A percentile compares a stretch with the other conserved stretches of the same genome.
Conservation (phyloP, 768 basidiomycete species). For the Pisolithus marmoratus region DNA sequence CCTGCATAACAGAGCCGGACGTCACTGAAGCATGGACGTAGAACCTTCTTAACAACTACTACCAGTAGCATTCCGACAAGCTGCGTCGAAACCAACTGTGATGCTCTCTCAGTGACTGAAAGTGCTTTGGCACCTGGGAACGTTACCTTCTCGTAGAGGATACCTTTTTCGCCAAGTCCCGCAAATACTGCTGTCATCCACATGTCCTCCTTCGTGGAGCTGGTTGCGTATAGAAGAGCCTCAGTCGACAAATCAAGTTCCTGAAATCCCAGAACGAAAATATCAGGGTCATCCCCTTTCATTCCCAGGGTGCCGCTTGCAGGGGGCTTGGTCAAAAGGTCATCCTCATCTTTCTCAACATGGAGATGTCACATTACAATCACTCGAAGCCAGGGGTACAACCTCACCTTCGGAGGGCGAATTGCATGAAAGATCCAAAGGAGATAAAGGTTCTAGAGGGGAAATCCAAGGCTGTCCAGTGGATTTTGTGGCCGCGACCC, state of each 20-base stretch:
- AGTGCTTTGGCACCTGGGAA: background rate
- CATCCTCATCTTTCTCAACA: constrained; percentile 9
- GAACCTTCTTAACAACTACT: constrained; percentile 52
- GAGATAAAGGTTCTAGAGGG: constrained; percentile 31
- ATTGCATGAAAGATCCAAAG: constrained; percentile 24
- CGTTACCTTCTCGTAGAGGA: constrained; percentile 60
- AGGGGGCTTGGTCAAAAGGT: no score
- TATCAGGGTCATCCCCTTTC: constrained; percentile 46
- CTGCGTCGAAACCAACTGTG: constrained; percentile 68
- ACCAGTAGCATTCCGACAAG: constrained; percentile 82
- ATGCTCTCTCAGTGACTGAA: background rate
- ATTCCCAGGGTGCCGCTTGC: background rate
- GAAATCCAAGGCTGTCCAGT: constrained; percentile 24
- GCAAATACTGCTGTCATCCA: constrained; percentile 66
- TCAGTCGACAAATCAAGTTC: constrained; percentile 77
- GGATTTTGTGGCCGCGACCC: constrained; percentile 4
- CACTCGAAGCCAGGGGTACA: background rate
- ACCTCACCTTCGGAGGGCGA: constrained; percentile 18
- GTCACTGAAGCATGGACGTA: constrained; percentile 47
- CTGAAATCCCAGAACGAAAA: constrained; percentile 75
- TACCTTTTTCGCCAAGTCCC: constrained; percentile 61
- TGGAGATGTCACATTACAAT: background rate
- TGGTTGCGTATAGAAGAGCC: constrained; percentile 66
- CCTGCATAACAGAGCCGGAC: constrained; percentile 51
- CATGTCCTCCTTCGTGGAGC: constrained; percentile 58